Conservation (phyloP, 2,329 filamentous ascomycete species). For the Botrytis aclada region DNA sequence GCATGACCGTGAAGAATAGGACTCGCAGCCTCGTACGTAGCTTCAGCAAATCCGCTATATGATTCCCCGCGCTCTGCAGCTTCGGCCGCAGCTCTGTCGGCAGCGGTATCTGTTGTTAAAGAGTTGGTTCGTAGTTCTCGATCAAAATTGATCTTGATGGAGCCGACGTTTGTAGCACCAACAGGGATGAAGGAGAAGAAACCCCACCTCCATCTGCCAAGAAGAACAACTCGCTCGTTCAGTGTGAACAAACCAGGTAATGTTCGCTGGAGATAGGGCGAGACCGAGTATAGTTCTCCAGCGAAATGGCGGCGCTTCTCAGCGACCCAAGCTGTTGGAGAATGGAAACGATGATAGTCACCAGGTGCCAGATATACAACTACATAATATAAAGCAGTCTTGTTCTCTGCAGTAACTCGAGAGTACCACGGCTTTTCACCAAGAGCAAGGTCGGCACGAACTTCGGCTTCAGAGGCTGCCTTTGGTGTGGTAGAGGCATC, state of each 20-base stretch:
- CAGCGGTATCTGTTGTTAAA: conserved; percentile 86
- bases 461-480: conserved; percentile 73
- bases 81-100: conserved; percentile 79
- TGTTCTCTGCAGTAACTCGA: conserved; percentile 57
- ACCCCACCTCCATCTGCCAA: conserved; percentile 93
- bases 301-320: conserved; percentile 95
- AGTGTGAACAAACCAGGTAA: conserved; percentile 93
- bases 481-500: conserved; percentile 72
- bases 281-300: conserved; percentile 91
- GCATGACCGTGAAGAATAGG: conserved; percentile 77
- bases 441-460: conserved; percentile 77
- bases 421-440: conserved; percentile 70
- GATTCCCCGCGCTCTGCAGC: conserved; percentile 73
- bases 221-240: conserved; percentile 90
- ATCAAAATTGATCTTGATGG: conserved; percentile 97
- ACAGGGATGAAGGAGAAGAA: conserved; percentile 97
- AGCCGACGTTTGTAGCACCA: conserved; percentile 94
- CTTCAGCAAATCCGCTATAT: conserved; percentile 90
- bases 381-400: conserved; percentile 80
- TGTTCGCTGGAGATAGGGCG: conserved; percentile 88
- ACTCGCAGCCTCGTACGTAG: conserved; percentile 78
- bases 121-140: conserved; percentile 89
- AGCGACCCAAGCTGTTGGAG: conserved; percentile 91
- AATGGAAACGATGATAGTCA: conserved; percentile 98
- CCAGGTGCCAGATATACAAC: conserved; percentile 96